These are phyloP conservation scores for Thuja plicata DNA, from an alignment of 83 land plant genomes.

Conservation along the genomic window DNA sequence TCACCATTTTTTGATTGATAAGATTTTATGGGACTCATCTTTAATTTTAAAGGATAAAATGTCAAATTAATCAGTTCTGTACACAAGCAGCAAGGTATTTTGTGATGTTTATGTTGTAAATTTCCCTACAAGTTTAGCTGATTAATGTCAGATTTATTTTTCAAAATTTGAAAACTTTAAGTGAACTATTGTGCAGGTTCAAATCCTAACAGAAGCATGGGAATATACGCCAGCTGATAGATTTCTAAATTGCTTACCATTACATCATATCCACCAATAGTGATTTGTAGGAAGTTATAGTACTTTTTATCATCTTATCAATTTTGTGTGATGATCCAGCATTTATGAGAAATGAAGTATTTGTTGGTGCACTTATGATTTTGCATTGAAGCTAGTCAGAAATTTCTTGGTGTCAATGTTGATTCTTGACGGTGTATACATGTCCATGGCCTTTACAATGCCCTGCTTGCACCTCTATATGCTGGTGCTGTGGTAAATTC, in stretches of 20 bases:
- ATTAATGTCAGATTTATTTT: not conserved
- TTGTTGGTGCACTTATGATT: not conserved
- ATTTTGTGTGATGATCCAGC: not conserved
- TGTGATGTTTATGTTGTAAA: not conserved
- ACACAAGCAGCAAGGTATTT: not conserved
- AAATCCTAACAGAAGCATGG: slow-evolving; percentile 87
- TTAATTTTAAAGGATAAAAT: not conserved
- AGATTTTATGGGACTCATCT: not conserved
- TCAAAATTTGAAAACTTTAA: not conserved
- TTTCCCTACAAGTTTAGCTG: not conserved
- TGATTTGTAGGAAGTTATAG: not conserved
- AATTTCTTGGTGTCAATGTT: not conserved
- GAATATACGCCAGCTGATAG: slow-evolving; percentile 73
- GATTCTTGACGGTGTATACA: slow-evolving; percentile 38
- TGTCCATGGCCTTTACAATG: slow-evolving; percentile 98
- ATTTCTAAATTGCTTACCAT: slow-evolving; percentile 91
- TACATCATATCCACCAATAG: slow-evolving; percentile 89
- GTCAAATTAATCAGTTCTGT: not conserved
- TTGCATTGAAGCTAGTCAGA: slow-evolving; percentile 7
- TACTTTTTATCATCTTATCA: not conserved
- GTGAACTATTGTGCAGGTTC: slow-evolving; percentile 61
- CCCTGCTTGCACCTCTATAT: slow-evolving; percentile 89
- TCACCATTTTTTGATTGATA: not conserved
- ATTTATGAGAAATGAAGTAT: not conserved
- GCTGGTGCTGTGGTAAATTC: slow-evolving; percentile 80